Conservation (phyloP, 495 filamentous ascomycete species). For the Annulohypoxylon nitens region DNA sequence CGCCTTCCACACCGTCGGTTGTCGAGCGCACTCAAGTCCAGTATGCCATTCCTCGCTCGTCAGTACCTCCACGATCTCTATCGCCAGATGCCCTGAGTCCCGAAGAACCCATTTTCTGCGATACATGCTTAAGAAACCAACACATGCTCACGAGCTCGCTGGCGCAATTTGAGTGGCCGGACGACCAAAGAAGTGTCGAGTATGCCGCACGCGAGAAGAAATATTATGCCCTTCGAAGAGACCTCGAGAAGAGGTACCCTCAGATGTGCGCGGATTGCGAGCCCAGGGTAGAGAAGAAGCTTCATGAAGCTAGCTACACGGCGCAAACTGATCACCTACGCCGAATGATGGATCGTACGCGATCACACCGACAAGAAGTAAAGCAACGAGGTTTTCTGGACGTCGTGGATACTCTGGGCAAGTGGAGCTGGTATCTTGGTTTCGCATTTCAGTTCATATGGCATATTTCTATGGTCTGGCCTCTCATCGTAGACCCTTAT, state of each 20-base stretch:
- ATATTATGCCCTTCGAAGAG: constrained; percentile 70
- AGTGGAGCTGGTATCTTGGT: constrained; percentile 66
- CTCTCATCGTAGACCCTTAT: constrained; percentile 35
- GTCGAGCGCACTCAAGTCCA: constrained; percentile 53
- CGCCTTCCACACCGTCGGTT: constrained; percentile 69
- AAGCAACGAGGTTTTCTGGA: constrained; percentile 64
- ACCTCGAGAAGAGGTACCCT: constrained; percentile 82
- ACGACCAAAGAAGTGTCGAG: constrained; percentile 74
- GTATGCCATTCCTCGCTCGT: constrained; percentile 56
- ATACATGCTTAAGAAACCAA: constrained; percentile 84
- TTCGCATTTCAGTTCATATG: constrained; percentile 66
- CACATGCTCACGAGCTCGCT: constrained; percentile 75
- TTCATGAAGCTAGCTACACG: constrained; percentile 77
- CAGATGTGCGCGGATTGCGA: constrained; percentile 85
- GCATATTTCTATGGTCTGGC: constrained; percentile 58
- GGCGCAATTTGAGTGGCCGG: constrained; percentile 76
- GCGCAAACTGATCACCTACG: constrained; percentile 83
- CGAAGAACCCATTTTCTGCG: constrained; percentile 74
- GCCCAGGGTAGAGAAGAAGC: constrained; percentile 71
- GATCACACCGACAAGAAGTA: constrained; percentile 58
- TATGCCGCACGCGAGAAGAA: constrained; percentile 63
- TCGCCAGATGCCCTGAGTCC: constrained; percentile 27
- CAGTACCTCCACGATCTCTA: constrained; percentile 46
- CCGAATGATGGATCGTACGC: constrained; percentile 76
- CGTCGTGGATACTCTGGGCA: constrained; percentile 59